A percentile compares a stretch with the other conserved stretches of the same genome.
phyloP scores from a whole-genome alignment of 805 yeast species.

The Blastobotrys mokoenaii region DNA sequence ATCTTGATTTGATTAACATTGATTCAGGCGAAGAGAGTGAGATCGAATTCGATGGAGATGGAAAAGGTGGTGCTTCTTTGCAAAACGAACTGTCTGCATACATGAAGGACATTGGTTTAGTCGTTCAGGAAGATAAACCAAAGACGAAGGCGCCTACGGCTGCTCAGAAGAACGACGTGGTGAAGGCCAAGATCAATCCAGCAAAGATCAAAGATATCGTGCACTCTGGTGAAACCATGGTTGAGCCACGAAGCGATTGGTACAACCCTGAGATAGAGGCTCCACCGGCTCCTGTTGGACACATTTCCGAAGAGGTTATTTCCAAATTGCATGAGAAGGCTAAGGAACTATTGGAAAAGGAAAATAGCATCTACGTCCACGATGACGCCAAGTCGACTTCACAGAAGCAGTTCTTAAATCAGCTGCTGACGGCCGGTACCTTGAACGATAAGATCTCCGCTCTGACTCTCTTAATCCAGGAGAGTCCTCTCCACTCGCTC shows the following conservation, averaged over 20 bases:
- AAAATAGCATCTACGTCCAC: slow-evolving; percentile 60
- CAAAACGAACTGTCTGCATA: slow-evolving; percentile 49
- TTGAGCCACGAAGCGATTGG: slow-evolving; percentile 71
- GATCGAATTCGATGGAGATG: slow-evolving; percentile 17
- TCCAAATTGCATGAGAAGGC: slow-evolving; percentile 61
- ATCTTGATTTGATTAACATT: slow-evolving; percentile 50
- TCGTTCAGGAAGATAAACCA: slow-evolving; percentile 29
- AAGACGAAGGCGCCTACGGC: slow-evolving; percentile 23
- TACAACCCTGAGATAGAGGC: slow-evolving; percentile 45
- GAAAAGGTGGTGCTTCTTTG: slow-evolving; percentile 27
- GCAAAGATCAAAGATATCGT: slow-evolving; percentile 6
- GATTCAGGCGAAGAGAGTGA: slow-evolving; percentile 26
- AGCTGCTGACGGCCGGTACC: slow-evolving; percentile 87
- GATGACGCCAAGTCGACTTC: slow-evolving; percentile 70
- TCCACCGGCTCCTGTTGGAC: slow-evolving; percentile 16
- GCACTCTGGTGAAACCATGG: slow-evolving; percentile 28
- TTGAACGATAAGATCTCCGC: slow-evolving; percentile 93
- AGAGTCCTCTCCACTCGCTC: slow-evolving; percentile 84
- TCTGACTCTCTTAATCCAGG: slow-evolving; percentile 83
- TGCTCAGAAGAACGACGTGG: slow-evolving; percentile 19
- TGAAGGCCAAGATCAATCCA: slow-evolving; percentile 16
- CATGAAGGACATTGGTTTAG: slow-evolving; percentile 63
- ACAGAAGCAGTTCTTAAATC: slow-evolving; percentile 80
- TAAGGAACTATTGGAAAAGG: slow-evolving; percentile 53
- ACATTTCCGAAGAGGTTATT: slow-evolving; percentile 37